Evolutionary conservation across 164 flowering plant species (phyloP).

Genomic region (Aristolochia fimbriata): DNA sequence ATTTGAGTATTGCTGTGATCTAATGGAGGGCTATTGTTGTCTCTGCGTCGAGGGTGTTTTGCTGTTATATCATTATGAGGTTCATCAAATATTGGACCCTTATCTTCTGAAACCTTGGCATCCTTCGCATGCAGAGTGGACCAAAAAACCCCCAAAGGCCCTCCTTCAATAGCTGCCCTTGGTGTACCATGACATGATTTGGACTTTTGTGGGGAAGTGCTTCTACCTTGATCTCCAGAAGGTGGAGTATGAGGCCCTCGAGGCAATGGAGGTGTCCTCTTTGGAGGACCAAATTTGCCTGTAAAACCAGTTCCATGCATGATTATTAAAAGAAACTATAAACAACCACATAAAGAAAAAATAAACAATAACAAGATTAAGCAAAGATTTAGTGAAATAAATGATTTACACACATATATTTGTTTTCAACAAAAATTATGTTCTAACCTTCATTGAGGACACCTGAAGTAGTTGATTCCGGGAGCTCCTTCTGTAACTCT

Average conservation of each 20-base stretch:
- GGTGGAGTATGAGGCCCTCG: slow-evolving; percentile 82
- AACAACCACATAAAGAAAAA: no score
- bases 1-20: slow-evolving; percentile 18
- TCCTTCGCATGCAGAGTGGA: slow-evolving; percentile 72
- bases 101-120: slow-evolving; percentile 30
- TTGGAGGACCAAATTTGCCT: slow-evolving; percentile 22
- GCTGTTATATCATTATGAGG: slow-evolving; percentile 16
- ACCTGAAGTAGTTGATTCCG: slow-evolving; percentile 47
- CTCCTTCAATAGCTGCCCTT: slow-evolving; percentile 28
- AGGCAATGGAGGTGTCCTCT: slow-evolving; percentile 50
- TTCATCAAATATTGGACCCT: slow-evolving; percentile 50
- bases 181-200: slow-evolving; percentile 9
- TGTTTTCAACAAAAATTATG: no score
- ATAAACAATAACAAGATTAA: no score
- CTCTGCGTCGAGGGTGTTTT: slow-evolving; percentile 17
- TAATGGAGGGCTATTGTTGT: slow-evolving; percentile 20
- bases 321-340: not conserved
- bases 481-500: slow-evolving; percentile 72
- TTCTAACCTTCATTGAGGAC: slow-evolving; percentile 36
- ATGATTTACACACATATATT: no score
- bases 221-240: slow-evolving; percentile 40
- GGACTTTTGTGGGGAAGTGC: slow-evolving; percentile 12
- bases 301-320: no score
- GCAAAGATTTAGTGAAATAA: no score
- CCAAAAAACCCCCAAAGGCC: slow-evolving; percentile 85